phyloP scores from a whole-genome alignment of 257 asterid genomes.

The Nyctanthes arbortristis region DNA sequence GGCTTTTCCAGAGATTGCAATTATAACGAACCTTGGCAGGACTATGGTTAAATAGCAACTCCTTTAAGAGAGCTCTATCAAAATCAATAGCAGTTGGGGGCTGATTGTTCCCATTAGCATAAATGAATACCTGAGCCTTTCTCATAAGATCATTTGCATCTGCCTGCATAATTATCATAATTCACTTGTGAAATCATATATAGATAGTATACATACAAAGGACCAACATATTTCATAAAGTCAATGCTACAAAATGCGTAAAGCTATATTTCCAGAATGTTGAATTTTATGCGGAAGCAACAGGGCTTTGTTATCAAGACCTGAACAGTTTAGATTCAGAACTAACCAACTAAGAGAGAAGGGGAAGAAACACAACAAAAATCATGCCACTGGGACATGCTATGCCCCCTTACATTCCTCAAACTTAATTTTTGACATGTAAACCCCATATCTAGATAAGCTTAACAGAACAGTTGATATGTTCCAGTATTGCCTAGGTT shows the following conservation, averaged over 20 bases:
- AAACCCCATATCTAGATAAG: slow-evolving; percentile 2
- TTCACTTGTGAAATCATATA: slow-evolving; percentile 11
- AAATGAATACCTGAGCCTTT: slow-evolving; percentile 74
- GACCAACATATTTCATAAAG: not conserved
- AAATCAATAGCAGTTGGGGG: slow-evolving; percentile 93
- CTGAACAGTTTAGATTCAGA: not conserved
- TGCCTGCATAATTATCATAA: slow-evolving; percentile 46
- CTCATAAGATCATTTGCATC: slow-evolving; percentile 83
- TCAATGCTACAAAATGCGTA: not conserved
- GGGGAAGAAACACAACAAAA: not conserved
- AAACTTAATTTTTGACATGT: not conserved
- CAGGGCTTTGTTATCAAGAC: not conserved
- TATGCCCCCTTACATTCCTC: not conserved
- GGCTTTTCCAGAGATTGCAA: not conserved
- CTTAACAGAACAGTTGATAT: not conserved
- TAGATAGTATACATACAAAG: not conserved
- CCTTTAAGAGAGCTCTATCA: slow-evolving; percentile 74
- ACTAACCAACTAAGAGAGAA: not conserved
- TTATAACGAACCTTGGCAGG: slow-evolving; percentile 72
- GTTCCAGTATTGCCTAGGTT: not conserved
- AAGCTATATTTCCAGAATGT: slow-evolving; percentile 1
- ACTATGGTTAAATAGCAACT: slow-evolving; percentile 87
- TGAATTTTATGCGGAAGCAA: slow-evolving; percentile 15
- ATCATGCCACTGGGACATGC: not conserved
- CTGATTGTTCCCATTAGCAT: slow-evolving; percentile 79